Percentiles rank a stretch among this genome's conserved stretches.
These are phyloP conservation scores for Pistacia integerrima DNA, from an alignment of 345 rosid species.

Conservation along the genomic window DNA sequence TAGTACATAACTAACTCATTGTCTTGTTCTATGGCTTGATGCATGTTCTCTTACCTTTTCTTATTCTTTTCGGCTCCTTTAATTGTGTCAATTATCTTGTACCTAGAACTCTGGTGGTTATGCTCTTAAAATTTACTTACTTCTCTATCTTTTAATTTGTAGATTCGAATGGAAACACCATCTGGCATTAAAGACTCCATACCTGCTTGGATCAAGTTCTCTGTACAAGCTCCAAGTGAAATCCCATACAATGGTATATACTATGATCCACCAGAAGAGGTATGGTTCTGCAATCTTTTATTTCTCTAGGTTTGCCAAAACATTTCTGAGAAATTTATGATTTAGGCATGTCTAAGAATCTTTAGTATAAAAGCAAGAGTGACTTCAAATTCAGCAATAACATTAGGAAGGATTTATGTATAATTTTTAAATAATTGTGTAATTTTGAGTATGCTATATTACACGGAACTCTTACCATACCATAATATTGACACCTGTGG, in stretches of 20 bases:
- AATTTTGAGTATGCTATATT: background rate
- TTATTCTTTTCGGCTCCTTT: background rate
- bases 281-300: constrained; percentile 25
- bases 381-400: background rate
- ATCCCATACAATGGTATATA: constrained; percentile 92
- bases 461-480: background rate
- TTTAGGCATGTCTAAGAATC: background rate
- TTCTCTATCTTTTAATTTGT: constrained; percentile 25
- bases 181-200: constrained; percentile 94
- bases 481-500: background rate
- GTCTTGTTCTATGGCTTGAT: background rate
- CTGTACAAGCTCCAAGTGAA: constrained; percentile 94
- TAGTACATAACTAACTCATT: background rate
- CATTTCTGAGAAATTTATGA: constrained; percentile 3
- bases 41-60: background rate
- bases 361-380: constrained; percentile 5
- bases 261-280: constrained; percentile 97
- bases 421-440: constrained; percentile 5
- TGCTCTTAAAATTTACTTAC: constrained; percentile 10
- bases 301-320: constrained; percentile 7
- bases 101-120: background rate
- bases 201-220: constrained; percentile 99
- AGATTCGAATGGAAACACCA: constrained; percentile 97
- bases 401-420: constrained; percentile 7
- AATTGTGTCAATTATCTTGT: constrained; percentile 7